Evolutionary conservation across 106 monocot genomes (phyloP).

Genomic region (Hemerocallis citrina): DNA sequence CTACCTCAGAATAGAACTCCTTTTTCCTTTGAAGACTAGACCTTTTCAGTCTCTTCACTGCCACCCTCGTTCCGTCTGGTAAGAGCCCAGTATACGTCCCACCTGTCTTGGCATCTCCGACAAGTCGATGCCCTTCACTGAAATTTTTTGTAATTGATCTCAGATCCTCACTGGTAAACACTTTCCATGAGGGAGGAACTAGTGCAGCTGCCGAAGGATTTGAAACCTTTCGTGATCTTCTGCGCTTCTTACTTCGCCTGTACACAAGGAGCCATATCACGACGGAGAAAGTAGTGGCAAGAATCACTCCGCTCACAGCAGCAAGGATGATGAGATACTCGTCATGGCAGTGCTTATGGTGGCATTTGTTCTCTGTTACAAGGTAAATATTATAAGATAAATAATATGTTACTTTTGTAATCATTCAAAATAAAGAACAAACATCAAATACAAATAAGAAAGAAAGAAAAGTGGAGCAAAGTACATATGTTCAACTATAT

Average conservation of each 20-base stretch:
- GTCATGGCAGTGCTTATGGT: constrained; percentile 58
- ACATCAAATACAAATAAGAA: not conserved
- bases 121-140: constrained; percentile 90
- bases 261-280: constrained; percentile 88
- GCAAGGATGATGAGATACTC: constrained; percentile 84
- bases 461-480: not conserved
- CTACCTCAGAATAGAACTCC: constrained; percentile 90
- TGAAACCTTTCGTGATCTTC: constrained; percentile 71
- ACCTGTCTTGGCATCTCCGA: constrained; percentile 92
- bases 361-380: constrained; percentile 50
- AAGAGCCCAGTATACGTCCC: constrained; percentile 81
- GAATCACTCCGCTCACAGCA: constrained; percentile 79
- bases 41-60: constrained; percentile 77
- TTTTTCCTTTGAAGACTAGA: constrained; percentile 95
- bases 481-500: too few species aligned
- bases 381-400: not conserved
- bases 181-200: constrained; percentile 88
- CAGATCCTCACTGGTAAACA: constrained; percentile 78
- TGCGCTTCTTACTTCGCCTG: constrained; percentile 72
- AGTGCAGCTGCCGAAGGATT: constrained; percentile 56
- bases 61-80: constrained; percentile 77
- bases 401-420: too few species aligned
- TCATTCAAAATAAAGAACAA: not conserved
- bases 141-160: constrained; percentile 92
- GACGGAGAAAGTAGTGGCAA: constrained; percentile 52